Base-by-base conservation (phyloP, 768 basidiomycete species). In the Boletus rubescentipes region DNA sequence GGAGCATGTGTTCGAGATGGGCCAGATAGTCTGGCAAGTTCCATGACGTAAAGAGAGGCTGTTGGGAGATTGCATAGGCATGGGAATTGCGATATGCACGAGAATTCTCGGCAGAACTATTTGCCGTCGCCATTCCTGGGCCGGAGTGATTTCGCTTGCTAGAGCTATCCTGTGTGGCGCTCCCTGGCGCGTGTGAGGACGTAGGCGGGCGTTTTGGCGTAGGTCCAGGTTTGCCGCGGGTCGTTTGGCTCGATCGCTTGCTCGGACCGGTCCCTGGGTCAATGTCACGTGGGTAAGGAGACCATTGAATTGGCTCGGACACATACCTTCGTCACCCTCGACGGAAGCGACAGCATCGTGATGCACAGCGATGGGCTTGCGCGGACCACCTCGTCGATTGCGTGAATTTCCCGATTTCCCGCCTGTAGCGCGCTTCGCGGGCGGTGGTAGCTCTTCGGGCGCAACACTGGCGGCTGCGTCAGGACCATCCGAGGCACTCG, bases 1-100 rank as follows among this genome's bases (percentile, higher is more conserved):
- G 93, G 7, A 98, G 77, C 72, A 94, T 87, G 61, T 84, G 82
- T 60, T 88, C 82, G 57, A 96, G 84, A 67, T 95, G 91, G 0
- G 87, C 82, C 41, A 98, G 81, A 72, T 97, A 95, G 74, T 98
- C 95, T 8, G 95, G 95, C 45, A 98, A 76, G 52, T 85, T 83
- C 94, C 95, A 98, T 46, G 89, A 86, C 34, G 89, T 91, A 72
- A 84, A 83, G 9, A 90, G 74, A 31, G 87, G 83, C 66, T 90
- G 87, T 63, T 90, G 89, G 12, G 87, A 85, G 47, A 89, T 83
- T 42, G 80, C 87, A 67, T 88, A 89, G 21, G 85, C 86, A 78
- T 90, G 89, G 56, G 86, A 84, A 72, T 86, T 86, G 63, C 83
- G 86, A 69, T 89, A 89, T 54, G 87, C 83, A 54, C 86, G 81